Base-by-base conservation (phyloP, 306 rosid species). In the Phaseolus lunatus region DNA sequence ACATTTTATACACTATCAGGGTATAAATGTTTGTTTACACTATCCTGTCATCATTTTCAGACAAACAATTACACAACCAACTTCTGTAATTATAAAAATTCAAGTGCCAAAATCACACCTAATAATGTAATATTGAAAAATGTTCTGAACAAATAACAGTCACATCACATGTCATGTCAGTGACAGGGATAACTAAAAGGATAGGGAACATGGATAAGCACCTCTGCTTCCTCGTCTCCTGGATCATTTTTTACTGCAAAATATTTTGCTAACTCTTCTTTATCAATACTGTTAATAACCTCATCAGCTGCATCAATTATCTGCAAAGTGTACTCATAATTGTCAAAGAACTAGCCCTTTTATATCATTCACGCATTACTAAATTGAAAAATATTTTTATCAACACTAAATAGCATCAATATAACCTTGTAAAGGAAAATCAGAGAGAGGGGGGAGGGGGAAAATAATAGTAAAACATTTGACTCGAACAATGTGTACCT, bases 171-270 rank as follows among this genome's bases (percentile, higher is more conserved):
- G 77, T 22, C n/a, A 66, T 26, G 67, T 26, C 67, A 81, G 1
- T 61, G 67, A 2, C 67, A 16, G 6, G 13, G 43, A 67, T 23
- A 47, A 62, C 72, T 66, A 67, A 31, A 70, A 53, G 80, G 16
- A 75, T 48, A 16, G 31, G 77, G 24, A 62, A 75, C 59, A 58
- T 61, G 18, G 49, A 48, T 79, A 68, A 47, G 76, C 12, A 95
- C 98, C 93, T 95, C 97, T 27, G 85, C 86, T 53, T 90, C 97
- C 73, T 92, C 98, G 48, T 92, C 98, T 48, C 89, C 98, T 0
- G 89, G 88, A 58, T 95, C 93, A 85, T 66, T 79, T 88, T 82
- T 95, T 29, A 90, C 78, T 2, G 96, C 87, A 57, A 90, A 83
- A 52, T 0, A 72, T 69, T 87, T 89, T 31, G 86, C 88, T 35